phyloP scores from a whole-genome alignment of 164 flowering plant genomes.

The Piper betle region DNA sequence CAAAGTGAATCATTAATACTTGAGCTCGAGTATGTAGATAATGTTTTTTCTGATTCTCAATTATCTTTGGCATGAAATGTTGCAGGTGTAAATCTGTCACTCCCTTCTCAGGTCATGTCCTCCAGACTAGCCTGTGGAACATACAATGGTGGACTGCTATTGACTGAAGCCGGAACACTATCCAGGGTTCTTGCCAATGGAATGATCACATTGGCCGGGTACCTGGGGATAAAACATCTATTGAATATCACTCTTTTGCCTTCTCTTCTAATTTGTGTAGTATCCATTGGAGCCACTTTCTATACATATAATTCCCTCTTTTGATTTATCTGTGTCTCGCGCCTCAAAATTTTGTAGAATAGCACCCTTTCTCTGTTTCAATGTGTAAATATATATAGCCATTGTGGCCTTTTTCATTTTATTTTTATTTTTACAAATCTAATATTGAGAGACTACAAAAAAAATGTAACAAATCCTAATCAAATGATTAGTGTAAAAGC shows the following conservation, averaged over 20 bases:
- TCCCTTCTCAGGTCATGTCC: slow-evolving; percentile 79
- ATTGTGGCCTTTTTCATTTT: too few species aligned
- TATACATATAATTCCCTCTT: slow-evolving; percentile 63
- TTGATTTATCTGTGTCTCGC: slow-evolving; percentile 13
- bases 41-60: too few species aligned
- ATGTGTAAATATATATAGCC: too few species aligned
- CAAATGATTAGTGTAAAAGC: too few species aligned
- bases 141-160: slow-evolving; percentile 78
- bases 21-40: too few species aligned
- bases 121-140: slow-evolving; percentile 86
- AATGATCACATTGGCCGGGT: slow-evolving; percentile 73
- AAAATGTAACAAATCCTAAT: too few species aligned
- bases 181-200: slow-evolving; percentile 86
- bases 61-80: too few species aligned
- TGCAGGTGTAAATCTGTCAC: slow-evolving; percentile 67
- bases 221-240: slow-evolving; percentile 46
- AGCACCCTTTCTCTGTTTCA: too few species aligned
- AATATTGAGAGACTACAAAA: too few species aligned
- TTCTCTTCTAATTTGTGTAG: slow-evolving; percentile 46
- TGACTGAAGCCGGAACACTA: slow-evolving; percentile 90
- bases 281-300: slow-evolving; percentile 54
- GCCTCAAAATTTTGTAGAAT: not conserved
- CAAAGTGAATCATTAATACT: too few species aligned
- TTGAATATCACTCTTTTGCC: slow-evolving; percentile 67
- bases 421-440: too few species aligned